Percentiles rank a stretch among this genome's conserved stretches.
Evolutionary conservation across 2,329 filamentous ascomycete species (phyloP).

Genomic region (Rhytidhysteron rufulum): DNA sequence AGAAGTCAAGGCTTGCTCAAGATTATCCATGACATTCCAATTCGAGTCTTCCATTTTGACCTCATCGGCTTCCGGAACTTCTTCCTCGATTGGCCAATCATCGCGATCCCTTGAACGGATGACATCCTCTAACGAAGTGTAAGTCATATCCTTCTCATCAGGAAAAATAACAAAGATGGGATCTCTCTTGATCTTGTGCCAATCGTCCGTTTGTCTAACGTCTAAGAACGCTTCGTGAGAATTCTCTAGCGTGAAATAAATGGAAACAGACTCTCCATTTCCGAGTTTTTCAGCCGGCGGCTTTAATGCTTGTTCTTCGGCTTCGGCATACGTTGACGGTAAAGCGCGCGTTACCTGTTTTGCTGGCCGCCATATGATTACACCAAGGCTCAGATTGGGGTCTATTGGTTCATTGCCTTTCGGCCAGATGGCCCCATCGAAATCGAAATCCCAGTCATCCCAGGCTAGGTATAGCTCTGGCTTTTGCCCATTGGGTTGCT

Average conservation of each 20-base stretch:
- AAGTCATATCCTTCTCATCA: conserved; percentile 31
- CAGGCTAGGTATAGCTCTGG: conserved; percentile 29
- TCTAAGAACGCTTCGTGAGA: conserved; percentile 43
- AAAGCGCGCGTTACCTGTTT: conserved; percentile 41
- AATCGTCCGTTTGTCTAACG: conserved; percentile 48
- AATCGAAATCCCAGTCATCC: conserved; percentile 42
- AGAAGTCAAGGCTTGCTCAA: conserved; percentile 34
- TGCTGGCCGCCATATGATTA: conserved; percentile 43
- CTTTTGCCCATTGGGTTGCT: conserved; percentile 18
- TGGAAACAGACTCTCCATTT: conserved; percentile 47
- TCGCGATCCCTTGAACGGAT: conserved; percentile 37
- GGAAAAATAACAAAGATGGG: conserved; percentile 48
- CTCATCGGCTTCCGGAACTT: conserved; percentile 18
- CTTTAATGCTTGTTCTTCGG: conserved; percentile 40
- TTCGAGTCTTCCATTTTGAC: conserved; percentile 25
- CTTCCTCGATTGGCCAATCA: conserved; percentile 22
- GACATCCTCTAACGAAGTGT: conserved; percentile 43
- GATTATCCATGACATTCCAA: conserved; percentile 37
- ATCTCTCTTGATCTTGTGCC: conserved; percentile 48
- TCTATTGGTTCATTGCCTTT: conserved; percentile 44
- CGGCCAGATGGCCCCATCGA: conserved; percentile 43
- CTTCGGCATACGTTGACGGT: conserved; percentile 41
- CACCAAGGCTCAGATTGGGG: conserved; percentile 41
- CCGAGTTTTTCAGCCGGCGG: conserved; percentile 31
- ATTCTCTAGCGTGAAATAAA: conserved; percentile 45